These are phyloP conservation scores for Knufia petricola DNA, from an alignment of 2,329 filamentous ascomycete genomes.

Conservation along the genomic window DNA sequence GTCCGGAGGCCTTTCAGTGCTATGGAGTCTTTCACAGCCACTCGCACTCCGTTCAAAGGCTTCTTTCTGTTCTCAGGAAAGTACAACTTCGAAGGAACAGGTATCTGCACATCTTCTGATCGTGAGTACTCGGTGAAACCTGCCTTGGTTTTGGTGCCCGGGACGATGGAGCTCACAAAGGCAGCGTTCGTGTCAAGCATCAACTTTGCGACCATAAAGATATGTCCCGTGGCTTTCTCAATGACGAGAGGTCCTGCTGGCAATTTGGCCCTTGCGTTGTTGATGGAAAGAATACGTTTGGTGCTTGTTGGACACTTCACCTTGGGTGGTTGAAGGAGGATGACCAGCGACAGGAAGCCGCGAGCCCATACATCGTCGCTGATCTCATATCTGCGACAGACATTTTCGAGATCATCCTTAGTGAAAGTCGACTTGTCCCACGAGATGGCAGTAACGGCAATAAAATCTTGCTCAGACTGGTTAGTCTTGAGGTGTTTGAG, in stretches of 20 bases:
- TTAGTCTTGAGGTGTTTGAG: slow-evolving; percentile 7
- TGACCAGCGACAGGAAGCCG: slow-evolving; percentile 14
- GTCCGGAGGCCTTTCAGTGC: slow-evolving; percentile 15
- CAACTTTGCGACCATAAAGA: slow-evolving; percentile 14
- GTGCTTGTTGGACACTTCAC: slow-evolving; percentile 5
- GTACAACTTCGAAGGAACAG: slow-evolving; percentile 17
- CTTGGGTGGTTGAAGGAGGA: slow-evolving; percentile 14
- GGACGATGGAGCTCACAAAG: slow-evolving; percentile 14
- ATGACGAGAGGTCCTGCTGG: slow-evolving; percentile 16
- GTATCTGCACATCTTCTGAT: slow-evolving; percentile 4
- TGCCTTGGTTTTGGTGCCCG: slow-evolving; percentile 4
- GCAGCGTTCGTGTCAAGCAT: slow-evolving; percentile 14
- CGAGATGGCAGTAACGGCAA: slow-evolving; percentile 15
- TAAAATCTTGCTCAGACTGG: slow-evolving; percentile 12
- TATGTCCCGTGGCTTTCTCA: slow-evolving; percentile 13
- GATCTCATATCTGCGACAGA: slow-evolving; percentile 9
- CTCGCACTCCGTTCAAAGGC: slow-evolving; percentile 15
- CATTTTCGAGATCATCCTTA: slow-evolving; percentile 12
- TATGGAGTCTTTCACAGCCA: slow-evolving; percentile 20
- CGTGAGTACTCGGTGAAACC: slow-evolving; percentile 5
- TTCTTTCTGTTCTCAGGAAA: slow-evolving; percentile 5
- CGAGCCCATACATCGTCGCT: slow-evolving; percentile 17
- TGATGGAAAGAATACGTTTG: slow-evolving; percentile 13
- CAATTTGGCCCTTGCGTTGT: slow-evolving; percentile 12
- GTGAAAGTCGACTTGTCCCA: slow-evolving; percentile 13